Evolutionary conservation across 768 basidiomycete species (phyloP), one percentile per base, ranked within the genome.

Genomic region (Leucocoprinus birnbaumii): DNA sequence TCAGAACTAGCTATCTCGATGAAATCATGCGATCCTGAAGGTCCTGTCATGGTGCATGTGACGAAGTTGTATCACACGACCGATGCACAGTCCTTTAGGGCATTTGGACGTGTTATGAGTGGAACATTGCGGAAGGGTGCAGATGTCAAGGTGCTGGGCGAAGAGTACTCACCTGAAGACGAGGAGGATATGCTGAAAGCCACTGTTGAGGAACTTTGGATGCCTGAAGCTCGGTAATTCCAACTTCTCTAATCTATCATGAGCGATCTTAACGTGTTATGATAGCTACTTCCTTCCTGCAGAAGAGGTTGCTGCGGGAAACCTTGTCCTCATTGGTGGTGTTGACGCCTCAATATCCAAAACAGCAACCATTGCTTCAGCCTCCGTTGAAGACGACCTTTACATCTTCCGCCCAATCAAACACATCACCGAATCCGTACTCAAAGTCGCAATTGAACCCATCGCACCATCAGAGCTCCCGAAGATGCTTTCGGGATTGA

Each of bases 381-480:
- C 78, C 14, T 82, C 87, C 60, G 80, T 87, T 41, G 82, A 88
- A 19, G 93, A 95, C 13, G 94, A 98, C 61, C 79, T 98, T 2
- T 81, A 96, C 71, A 98, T 97, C 66, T 98, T 98, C 86, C 81
- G 84, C 35, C 96, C 97, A 1, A 86, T 99, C 70, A 93, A 91
- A 61, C 97, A 99, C 68, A 90, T 97, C 77, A 97, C 97, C 3
- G 86, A 96, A 68, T 94, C 95, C 1, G 95, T 98, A 16, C 82
- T 99, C 56, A 98, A 98, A 73, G 86, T 99, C 64, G 96, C 97
- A 34, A 97, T 99, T 51, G 97, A 99, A 71, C 97, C 97, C 10
- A 95, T 99, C 53, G 86, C 90, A 8, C 97, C 97, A 9, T 98
- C 95, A 10, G 97, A 99, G 72, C 77, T 99, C 31, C 97, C 97